phyloP scores from a whole-genome alignment of 345 rosid species.

The Excoecaria cochinchinensis region DNA sequence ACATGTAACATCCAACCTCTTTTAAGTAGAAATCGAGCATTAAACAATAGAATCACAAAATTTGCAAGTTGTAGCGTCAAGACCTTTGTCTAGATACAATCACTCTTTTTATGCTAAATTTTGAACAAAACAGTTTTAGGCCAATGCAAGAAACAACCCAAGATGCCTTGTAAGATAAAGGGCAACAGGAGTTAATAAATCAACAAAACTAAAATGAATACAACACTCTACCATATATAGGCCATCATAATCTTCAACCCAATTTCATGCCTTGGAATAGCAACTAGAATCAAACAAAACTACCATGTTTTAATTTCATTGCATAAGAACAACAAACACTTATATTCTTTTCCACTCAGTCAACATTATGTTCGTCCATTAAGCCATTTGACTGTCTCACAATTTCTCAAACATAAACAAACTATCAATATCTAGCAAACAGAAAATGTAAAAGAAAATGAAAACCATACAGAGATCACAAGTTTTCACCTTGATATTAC shows the following conservation, averaged over 20 bases:
- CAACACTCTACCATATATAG: not conserved
- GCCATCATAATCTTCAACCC: not conserved
- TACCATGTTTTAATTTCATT: not conserved
- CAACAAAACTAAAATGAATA: not conserved
- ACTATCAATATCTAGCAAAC: not conserved
- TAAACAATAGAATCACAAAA: not conserved
- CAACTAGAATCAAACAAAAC: slow-evolving; percentile 13
- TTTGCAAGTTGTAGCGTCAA: not conserved
- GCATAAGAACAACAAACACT: not conserved
- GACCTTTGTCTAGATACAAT: not conserved
- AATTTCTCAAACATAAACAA: not conserved
- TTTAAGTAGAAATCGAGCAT: not conserved
- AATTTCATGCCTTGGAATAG: not conserved
- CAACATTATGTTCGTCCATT: not conserved
- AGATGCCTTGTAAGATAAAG: not conserved
- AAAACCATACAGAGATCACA: slow-evolving; percentile 3
- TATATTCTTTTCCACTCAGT: not conserved
- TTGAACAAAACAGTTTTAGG: not conserved
- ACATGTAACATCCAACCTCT: not conserved
- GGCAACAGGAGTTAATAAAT: not conserved
- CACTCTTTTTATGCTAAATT: not conserved
- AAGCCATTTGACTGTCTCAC: not conserved
- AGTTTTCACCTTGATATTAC: slow-evolving; percentile 84
- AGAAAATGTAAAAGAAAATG: not conserved
- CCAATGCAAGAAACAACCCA: not conserved